Evolutionary conservation across 1,284 basidiomycete genomes (phyloP), one percentile per base, ranked within the genome.

Genomic region (Microbotryomycetes sp.): DNA sequence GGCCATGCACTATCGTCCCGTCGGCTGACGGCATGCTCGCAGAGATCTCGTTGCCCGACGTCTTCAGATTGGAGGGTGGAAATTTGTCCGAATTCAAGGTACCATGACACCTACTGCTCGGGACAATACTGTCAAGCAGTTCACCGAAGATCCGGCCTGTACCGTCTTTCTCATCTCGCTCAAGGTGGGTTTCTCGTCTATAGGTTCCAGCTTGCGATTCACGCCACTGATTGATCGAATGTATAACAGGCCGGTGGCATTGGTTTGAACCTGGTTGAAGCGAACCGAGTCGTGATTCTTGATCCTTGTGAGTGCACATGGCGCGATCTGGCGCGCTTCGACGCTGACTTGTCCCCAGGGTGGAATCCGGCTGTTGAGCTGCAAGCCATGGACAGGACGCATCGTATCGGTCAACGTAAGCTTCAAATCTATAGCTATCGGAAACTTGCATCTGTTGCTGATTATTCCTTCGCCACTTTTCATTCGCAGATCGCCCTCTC

Each of bases 31-130:
- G 3, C 2, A 15, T 72, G 73, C 54, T 73, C 64, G 69, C 79
- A 68, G 66, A 30, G 81, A 97, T 74, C 78, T 98, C 59, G 92
- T 97, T 71, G 92, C 92, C 4, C 96, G 87, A 75, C 81, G 96
- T 57, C 78, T 99, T 61, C 91, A 97, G 75, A 85, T 85, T 59
- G 90, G 92, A 47, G 94, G 94, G 0, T 78, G 76, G 71, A 75
- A 93, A 85, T 85, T 96, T 59, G 97, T 92, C 73, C 87, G 96
- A 45, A 79, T 98, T 50, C 91, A 97, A 76, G 96, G 96, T 55
- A 91, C 89, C 23, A 98, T 99, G 94, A 88, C 87, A 23, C 94
- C 94, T 18, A 89, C 94, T 73, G 92, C 93, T 58, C 84, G 94
- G 68, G 90, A 97, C 76, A 88, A 88, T 72, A 97, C 91, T 70